A percentile compares a stretch with the other conserved stretches of the same genome.
Conservation (phyloP, 495 filamentous ascomycete species). For the Neurospora hispaniola region DNA sequence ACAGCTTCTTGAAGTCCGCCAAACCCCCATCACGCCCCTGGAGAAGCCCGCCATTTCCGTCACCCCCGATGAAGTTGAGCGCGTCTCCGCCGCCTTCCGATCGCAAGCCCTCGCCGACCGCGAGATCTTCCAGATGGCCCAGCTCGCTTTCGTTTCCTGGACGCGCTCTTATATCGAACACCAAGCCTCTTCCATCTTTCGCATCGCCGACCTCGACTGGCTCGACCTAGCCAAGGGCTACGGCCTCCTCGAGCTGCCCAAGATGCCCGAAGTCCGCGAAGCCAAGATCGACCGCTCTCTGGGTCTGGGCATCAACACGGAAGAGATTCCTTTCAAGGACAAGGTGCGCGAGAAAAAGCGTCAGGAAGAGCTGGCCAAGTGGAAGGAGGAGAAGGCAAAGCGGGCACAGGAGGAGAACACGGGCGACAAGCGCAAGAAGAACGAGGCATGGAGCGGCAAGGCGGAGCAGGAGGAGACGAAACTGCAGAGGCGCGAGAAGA, state of each 20-base stretch:
- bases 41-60: slow-evolving; percentile 35
- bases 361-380: slow-evolving; percentile 32
- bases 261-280: slow-evolving; percentile 80
- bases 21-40: slow-evolving; percentile 69
- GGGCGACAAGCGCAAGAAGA: slow-evolving; percentile 38
- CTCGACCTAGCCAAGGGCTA: slow-evolving; percentile 66
- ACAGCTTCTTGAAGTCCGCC: slow-evolving; percentile 74
- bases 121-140: slow-evolving; percentile 77
- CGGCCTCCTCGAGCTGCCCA: slow-evolving; percentile 71
- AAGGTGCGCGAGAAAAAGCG: slow-evolving; percentile 64
- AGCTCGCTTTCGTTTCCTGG: slow-evolving; percentile 88
- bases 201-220: slow-evolving; percentile 75
- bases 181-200: slow-evolving; percentile 82
- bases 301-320: slow-evolving; percentile 75
- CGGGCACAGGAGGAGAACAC: slow-evolving; percentile 16
- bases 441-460: slow-evolving; percentile 77
- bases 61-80: slow-evolving; percentile 45
- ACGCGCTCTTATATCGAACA: slow-evolving; percentile 86
- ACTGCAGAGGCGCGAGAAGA: slow-evolving; percentile 60
- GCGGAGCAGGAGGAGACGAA: slow-evolving; percentile 56
- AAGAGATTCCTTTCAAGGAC: slow-evolving; percentile 60
- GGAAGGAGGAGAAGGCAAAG: slow-evolving; percentile 18
- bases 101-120: slow-evolving; percentile 56
- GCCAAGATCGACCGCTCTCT: slow-evolving; percentile 61
- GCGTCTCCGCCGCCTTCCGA: slow-evolving; percentile 46